A percentile compares a stretch with the other conserved stretches of the same genome.
These are phyloP conservation scores for Colletotrichum australisinense DNA, from an alignment of 2,329 filamentous ascomycete species.

Conservation along the genomic window DNA sequence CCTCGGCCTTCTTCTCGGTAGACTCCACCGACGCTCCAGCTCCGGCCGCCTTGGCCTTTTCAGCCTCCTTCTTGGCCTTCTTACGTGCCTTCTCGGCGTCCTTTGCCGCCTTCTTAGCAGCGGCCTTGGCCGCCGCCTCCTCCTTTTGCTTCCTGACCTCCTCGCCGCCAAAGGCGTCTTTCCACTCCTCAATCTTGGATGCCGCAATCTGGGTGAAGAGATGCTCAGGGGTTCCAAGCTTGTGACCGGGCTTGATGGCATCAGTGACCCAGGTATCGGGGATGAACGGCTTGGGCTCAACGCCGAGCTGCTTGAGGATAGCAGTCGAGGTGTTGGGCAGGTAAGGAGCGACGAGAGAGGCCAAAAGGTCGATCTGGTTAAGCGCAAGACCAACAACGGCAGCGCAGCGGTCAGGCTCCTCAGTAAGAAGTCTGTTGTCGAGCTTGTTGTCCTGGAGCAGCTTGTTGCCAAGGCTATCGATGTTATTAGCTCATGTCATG, in stretches of 20 bases:
- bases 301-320: conserved; percentile 82
- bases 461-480: conserved; percentile 55
- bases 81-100: conserved; percentile 63
- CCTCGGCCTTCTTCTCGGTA: conserved; percentile 39
- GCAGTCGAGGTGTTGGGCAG: conserved; percentile 82
- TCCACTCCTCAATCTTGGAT: conserved; percentile 87
- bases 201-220: conserved; percentile 87
- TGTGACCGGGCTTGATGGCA: conserved; percentile 77
- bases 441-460: conserved; percentile 64
- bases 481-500: neutral
- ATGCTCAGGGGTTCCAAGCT: conserved; percentile 82
- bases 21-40: conserved; percentile 36
- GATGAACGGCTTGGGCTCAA: conserved; percentile 64
- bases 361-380: conserved; percentile 85
- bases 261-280: conserved; percentile 74
- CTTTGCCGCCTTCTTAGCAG: conserved; percentile 63
- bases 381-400: conserved; percentile 81
- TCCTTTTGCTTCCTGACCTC: conserved; percentile 77
- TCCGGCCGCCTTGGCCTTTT: conserved; percentile 26
- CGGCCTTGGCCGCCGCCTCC: conserved; percentile 60
- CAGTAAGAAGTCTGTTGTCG: conserved; percentile 65
- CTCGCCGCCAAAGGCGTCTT: conserved; percentile 76
- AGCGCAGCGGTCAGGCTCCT: conserved; percentile 64
- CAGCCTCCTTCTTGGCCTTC: conserved; percentile 50
- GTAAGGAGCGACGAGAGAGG: conserved; percentile 83